Evolutionary conservation across 2,329 filamentous ascomycete genomes (phyloP).

Genomic region (Aspergillus latus): DNA sequence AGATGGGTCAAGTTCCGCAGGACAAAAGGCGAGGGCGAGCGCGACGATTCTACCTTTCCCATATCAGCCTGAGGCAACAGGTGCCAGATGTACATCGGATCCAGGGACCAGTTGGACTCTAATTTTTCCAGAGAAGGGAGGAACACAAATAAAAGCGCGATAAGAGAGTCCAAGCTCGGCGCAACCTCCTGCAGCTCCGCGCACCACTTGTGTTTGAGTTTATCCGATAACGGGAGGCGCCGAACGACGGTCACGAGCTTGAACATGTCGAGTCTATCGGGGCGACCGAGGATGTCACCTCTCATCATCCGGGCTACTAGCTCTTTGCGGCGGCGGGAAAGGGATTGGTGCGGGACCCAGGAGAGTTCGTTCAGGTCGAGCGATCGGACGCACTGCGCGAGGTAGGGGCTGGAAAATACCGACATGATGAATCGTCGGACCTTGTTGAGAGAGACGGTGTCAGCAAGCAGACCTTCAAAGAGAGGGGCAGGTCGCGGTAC

Average conservation of each 20-base stretch:
- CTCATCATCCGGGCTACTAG: not conserved
- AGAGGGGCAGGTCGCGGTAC: not conserved
- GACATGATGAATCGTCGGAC: conserved; percentile 9
- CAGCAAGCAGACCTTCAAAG: not conserved
- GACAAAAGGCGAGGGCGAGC: conserved; percentile 6
- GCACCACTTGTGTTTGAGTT: conserved; percentile 5
- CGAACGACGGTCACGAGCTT: conserved; percentile 7
- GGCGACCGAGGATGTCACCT: not conserved
- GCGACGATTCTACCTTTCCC: conserved; percentile 5
- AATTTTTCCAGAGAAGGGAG: not conserved
- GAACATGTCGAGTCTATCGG: conserved; percentile 4
- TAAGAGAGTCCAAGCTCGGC: conserved; percentile 9
- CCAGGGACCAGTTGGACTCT: conserved; percentile 9
- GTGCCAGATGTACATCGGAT: conserved; percentile 6
- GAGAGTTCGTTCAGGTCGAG: conserved; percentile 6
- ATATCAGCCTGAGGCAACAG: conserved; percentile 7
- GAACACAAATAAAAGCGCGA: conserved; percentile 6
- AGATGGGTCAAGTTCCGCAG: conserved; percentile 12
- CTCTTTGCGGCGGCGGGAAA: conserved; percentile 1
- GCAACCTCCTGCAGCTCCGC: conserved; percentile 1
- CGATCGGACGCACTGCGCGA: conserved; percentile 7
- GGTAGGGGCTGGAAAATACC: conserved; percentile 8
- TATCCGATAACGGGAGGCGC: conserved; percentile 2
- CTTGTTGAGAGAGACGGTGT: not conserved
- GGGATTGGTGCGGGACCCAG: not conserved